A percentile compares a stretch with the other conserved stretches of the same genome.
Evolutionary conservation across 805 yeast genomes (phyloP).

Genomic region (Yamadazyma insecticola): DNA sequence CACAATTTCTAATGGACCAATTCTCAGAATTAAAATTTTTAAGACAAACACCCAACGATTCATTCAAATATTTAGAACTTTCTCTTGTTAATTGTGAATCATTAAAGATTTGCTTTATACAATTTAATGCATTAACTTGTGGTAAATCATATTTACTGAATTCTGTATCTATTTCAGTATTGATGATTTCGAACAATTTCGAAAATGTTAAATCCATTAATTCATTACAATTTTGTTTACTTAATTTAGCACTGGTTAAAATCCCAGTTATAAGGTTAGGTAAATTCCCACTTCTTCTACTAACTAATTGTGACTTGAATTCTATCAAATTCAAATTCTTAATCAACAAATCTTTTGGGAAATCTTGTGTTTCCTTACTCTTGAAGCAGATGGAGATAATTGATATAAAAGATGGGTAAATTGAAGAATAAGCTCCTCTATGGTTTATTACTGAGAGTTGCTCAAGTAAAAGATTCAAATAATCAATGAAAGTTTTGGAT

Average conservation of each 20-base stretch:
- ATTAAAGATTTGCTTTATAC: slow-evolving; percentile 67
- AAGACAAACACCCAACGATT: slow-evolving; percentile 58
- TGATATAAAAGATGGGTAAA: slow-evolving; percentile 72
- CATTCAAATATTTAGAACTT: slow-evolving; percentile 49
- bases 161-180: slow-evolving; percentile 42
- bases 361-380: slow-evolving; percentile 20
- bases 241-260: slow-evolving; percentile 43
- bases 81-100: slow-evolving; percentile 62
- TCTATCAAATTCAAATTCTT: slow-evolving; percentile 50
- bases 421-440: slow-evolving; percentile 88
- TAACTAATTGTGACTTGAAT: slow-evolving; percentile 61
- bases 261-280: slow-evolving; percentile 77
- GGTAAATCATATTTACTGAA: slow-evolving; percentile 67
- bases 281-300: slow-evolving; percentile 89
- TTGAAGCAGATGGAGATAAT: slow-evolving; percentile 55
- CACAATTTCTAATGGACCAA: slow-evolving; percentile 91
- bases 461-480: slow-evolving; percentile 54
- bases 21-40: slow-evolving; percentile 56
- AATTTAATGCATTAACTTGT: slow-evolving; percentile 90
- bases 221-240: slow-evolving; percentile 18
- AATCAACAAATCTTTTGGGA: slow-evolving; percentile 38
- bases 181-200: slow-evolving; percentile 51
- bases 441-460: slow-evolving; percentile 78
- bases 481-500: slow-evolving; percentile 19
- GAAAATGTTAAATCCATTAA: slow-evolving; percentile 49